A percentile compares a stretch with the other conserved stretches of the same genome.
These are phyloP conservation scores for Haematococcus lacustris DNA, from an alignment of 139 green algal genomes.

Conservation along the genomic window DNA sequence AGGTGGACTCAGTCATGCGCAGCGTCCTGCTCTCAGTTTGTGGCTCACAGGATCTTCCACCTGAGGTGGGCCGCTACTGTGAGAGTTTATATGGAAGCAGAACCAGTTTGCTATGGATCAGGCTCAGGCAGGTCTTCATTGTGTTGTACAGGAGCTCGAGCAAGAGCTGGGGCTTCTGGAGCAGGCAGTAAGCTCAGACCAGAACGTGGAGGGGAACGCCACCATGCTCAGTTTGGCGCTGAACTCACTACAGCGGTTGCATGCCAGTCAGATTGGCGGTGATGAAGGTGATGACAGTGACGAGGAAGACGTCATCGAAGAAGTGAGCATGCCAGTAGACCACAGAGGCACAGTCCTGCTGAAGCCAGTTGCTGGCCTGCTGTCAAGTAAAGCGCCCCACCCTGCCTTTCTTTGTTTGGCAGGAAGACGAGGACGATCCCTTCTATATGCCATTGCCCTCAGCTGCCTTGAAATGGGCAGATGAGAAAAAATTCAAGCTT, in stretches of 20 bases:
- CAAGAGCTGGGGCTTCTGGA: too few relatives aligned
- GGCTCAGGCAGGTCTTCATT: too few relatives aligned
- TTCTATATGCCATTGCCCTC: slow-evolving; percentile 38
- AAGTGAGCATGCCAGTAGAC: not conserved
- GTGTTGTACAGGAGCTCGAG: too few relatives aligned
- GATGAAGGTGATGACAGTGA: not conserved
- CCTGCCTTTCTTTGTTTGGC: not conserved
- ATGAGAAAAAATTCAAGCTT: slow-evolving; percentile 27
- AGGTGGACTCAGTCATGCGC: too few relatives aligned
- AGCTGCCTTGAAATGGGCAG: slow-evolving; percentile 28
- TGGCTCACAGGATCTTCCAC: too few relatives aligned
- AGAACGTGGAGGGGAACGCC: too few relatives aligned
- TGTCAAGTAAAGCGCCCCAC: not conserved
- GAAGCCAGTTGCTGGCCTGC: not conserved
- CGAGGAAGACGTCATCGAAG: not conserved
- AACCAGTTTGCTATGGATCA: too few relatives aligned
- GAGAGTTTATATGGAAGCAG: too few relatives aligned
- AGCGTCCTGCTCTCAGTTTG: too few relatives aligned
- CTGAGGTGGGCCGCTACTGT: too few relatives aligned
- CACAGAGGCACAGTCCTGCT: not conserved
- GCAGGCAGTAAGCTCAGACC: too few relatives aligned
- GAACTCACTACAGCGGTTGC: not conserved
- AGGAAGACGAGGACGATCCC: slow-evolving; percentile 29
- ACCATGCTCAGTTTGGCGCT: not conserved
- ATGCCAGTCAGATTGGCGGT: not conserved